Percentiles rank a stretch among this genome's conserved stretches.
Conservation (phyloP, 2,329 filamentous ascomycete genomes). For the Aspergillus pseudoglaucus region DNA sequence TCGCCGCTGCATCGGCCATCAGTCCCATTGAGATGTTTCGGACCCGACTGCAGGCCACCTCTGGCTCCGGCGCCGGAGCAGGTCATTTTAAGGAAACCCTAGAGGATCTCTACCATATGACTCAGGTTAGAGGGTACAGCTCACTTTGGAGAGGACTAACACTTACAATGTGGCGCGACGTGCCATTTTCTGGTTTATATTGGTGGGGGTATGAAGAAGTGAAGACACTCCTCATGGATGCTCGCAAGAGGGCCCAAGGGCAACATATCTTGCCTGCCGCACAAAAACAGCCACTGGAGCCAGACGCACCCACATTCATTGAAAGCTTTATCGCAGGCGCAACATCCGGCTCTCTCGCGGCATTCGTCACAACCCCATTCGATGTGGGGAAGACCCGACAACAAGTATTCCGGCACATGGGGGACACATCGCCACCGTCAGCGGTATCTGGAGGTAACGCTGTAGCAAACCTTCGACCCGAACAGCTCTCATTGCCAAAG, state of each 20-base stretch:
- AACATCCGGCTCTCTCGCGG: constrained; percentile 73
- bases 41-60: constrained; percentile 80
- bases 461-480: constrained; percentile 44
- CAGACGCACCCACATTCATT: constrained; percentile 68
- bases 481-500: constrained; percentile 69
- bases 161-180: constrained; percentile 90
- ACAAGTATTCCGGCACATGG: constrained; percentile 66
- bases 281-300: constrained; percentile 54
- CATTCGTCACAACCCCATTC: constrained; percentile 86
- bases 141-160: constrained; percentile 87
- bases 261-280: constrained; percentile 9
- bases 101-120: constrained; percentile 70
- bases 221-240: constrained; percentile 62
- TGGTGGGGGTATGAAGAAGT: constrained; percentile 96
- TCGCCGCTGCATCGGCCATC: constrained; percentile 74
- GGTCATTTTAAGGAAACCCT: constrained; percentile 75
- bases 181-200: constrained; percentile 93
- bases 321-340: constrained; percentile 89
- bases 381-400: constrained; percentile 96
- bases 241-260: constrained; percentile 47
- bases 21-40: constrained; percentile 90
- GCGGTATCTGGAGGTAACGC: constrained; percentile 8
- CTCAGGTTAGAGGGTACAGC: constrained; percentile 65
- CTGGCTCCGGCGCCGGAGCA: constrained; percentile 39
- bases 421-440: constrained; percentile 27